Conservation (phyloP, 768 basidiomycete genomes). For the Piloderma croceum region DNA sequence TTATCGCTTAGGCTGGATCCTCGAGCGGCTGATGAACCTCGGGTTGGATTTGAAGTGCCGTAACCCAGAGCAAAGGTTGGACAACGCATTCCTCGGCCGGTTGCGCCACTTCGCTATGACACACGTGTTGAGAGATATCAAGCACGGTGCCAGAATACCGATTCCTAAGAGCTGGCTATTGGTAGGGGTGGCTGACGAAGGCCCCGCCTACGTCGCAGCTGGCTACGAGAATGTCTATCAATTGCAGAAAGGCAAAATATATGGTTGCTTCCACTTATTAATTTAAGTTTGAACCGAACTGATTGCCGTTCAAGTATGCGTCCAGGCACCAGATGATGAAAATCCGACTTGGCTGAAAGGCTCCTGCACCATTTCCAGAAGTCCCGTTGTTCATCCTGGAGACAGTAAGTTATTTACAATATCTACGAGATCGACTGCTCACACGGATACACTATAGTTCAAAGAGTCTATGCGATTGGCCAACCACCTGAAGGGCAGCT, state of each 20-base stretch:
- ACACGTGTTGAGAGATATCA: constrained; percentile 66
- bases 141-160: constrained; percentile 68
- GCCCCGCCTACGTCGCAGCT: constrained; percentile 52
- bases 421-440: neutral
- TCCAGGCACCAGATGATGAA: constrained; percentile 45
- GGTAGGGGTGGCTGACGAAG: constrained; percentile 82
- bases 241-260: constrained; percentile 56
- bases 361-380: constrained; percentile 57
- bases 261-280: constrained; percentile 39
- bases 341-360: constrained; percentile 56
- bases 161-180: constrained; percentile 64
- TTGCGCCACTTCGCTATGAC: constrained; percentile 58
- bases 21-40: constrained; percentile 44
- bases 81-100: constrained; percentile 52
- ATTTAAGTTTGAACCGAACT: neutral
- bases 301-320: no score
- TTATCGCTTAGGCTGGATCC: constrained; percentile 46
- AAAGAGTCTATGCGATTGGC: constrained; percentile 67
- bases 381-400: constrained; percentile 71
- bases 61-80: constrained; percentile 31
- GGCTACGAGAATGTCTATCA: constrained; percentile 50
- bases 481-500: constrained; percentile 51
- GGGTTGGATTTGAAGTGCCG: constrained; percentile 42
- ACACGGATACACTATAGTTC: constrained; percentile 36
- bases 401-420: constrained; percentile 42